Evolutionary conservation across 2,329 filamentous ascomycete species (phyloP), one percentile per base, ranked within the genome.

Genomic region (Paraphoma chrysanthemicola): DNA sequence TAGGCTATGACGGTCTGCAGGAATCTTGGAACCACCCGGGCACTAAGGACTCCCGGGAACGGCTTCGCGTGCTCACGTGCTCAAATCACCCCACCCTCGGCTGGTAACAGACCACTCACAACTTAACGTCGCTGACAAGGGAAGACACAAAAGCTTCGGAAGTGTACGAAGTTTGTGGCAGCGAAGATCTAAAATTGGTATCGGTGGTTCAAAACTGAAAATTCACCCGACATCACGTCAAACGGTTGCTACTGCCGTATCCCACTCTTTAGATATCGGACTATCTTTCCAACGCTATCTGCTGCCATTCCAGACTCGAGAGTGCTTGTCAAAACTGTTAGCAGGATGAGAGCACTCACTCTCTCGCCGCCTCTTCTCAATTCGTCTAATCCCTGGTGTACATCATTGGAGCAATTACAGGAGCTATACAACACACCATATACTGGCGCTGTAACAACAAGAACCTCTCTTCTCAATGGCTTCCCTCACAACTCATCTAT

Each of bases 331-430:
- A 23, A 5, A 23, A 23, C 23, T 23, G 23, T 23, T 23, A 23
- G 17, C 30, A 54, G 39, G 11, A 71, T 73, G 71, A 67, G 63
- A 41, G 57, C 76, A 9, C 76, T 90, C 9, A 48, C 63, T 7
- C 86, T 92, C 57, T 65, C 80, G 43, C 89, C 89, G 0, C 89
- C 89, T 0, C 79, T 94, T 6, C 79, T 93, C 62, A 93, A 93
- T 77, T 90, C 90, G 0, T 86, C 91, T 30, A 89, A 86, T 48
- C 90, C 90, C 0, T 93, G 90, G 90, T 90, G 90, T 28, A 91
- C 89, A 0, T 86, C 84, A 2, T 74, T 83, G 5, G 79, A 83
- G 4, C 85, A 93, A 60, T 83, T 93, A 4, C 73, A 79, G 39
- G 76, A 77, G 1, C 84, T 93, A 6, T 90, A 90, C 69, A 71